These are phyloP conservation scores for Solanum neorickii DNA, from an alignment of 257 asterid species.

Conservation along the genomic window DNA sequence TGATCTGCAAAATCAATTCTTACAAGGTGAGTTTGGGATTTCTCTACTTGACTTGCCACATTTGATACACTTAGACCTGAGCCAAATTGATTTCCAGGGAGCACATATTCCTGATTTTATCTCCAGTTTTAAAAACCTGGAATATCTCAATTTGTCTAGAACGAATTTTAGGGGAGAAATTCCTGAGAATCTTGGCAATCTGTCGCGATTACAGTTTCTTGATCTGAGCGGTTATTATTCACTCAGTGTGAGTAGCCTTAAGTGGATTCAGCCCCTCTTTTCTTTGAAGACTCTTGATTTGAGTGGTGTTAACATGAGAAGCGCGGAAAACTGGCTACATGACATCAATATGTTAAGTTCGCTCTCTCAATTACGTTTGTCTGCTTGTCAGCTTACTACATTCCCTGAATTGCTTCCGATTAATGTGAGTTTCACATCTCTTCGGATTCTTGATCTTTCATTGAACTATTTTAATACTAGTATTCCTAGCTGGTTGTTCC, in stretches of 20 bases:
- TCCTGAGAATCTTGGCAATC: background rate
- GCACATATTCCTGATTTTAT: background rate
- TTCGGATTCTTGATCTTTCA: background rate
- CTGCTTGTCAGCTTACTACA: background rate
- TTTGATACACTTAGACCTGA: background rate
- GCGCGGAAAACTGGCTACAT: background rate
- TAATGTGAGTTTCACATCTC: background rate
- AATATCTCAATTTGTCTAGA: background rate
- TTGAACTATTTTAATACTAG: background rate
- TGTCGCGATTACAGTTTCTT: background rate
- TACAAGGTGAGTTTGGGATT: background rate
- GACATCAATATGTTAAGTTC: background rate
- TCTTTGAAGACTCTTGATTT: background rate
- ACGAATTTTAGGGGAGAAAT: background rate
- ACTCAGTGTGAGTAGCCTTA: background rate
- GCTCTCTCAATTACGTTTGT: background rate
- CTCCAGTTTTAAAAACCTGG: background rate
- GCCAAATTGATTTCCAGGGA: background rate
- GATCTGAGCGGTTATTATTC: background rate
- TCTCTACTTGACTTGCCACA: background rate
- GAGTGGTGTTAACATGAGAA: too few species aligned
- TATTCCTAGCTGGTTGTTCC: background rate
- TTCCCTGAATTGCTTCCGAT: background rate
- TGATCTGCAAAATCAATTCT: background rate
- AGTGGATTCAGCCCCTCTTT: background rate